A percentile compares a stretch with the other conserved stretches of the same genome.
phyloP scores from a whole-genome alignment of 768 basidiomycete genomes.

The Suillus spraguei region DNA sequence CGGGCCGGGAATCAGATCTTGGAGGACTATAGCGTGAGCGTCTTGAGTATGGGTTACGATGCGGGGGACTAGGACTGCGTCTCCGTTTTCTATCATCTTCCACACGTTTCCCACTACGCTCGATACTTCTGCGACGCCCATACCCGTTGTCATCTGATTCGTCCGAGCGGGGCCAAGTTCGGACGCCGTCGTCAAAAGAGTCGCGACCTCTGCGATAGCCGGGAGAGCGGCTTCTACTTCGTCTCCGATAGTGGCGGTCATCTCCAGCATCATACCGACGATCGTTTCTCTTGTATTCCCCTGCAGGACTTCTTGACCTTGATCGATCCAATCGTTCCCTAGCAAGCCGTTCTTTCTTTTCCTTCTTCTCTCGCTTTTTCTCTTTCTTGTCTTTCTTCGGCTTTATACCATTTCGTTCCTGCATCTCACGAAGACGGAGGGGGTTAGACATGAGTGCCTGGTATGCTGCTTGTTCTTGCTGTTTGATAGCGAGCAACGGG shows the following conservation, averaged over 20 bases:
- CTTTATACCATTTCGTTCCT: constrained; percentile 80
- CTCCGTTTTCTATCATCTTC: constrained; percentile 42
- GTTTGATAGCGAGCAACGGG: constrained; percentile 95
- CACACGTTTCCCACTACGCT: constrained; percentile 22
- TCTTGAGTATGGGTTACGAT: constrained; percentile 37
- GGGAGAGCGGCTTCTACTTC: constrained; percentile 34
- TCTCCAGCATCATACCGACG: constrained; percentile 15
- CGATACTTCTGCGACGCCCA: constrained; percentile 29
- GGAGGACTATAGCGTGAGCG: constrained; percentile 52
- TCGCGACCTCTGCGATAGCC: constrained; percentile 21
- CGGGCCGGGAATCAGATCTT: constrained; percentile 16
- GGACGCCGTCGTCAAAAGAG: constrained; percentile 26
- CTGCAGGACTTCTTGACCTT: constrained; percentile 36
- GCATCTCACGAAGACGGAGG: constrained; percentile 78
- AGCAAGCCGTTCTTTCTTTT: constrained; percentile 38
- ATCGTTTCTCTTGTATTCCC: constrained; percentile 26
- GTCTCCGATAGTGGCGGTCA: constrained; percentile 26
- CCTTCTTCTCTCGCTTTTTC: constrained; percentile 56
- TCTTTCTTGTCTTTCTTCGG: constrained; percentile 75
- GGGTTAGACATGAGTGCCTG: constrained; percentile 87
- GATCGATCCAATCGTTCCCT: constrained; percentile 31
- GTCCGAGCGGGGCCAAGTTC: constrained; percentile 52
- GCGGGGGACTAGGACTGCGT: constrained; percentile 37
- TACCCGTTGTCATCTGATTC: constrained; percentile 49
- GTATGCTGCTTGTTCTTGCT: constrained; percentile 94